A percentile compares a stretch with the other conserved stretches of the same genome.
These are phyloP conservation scores for Vigna mungo DNA, from an alignment of 306 rosid species.

Conservation along the genomic window DNA sequence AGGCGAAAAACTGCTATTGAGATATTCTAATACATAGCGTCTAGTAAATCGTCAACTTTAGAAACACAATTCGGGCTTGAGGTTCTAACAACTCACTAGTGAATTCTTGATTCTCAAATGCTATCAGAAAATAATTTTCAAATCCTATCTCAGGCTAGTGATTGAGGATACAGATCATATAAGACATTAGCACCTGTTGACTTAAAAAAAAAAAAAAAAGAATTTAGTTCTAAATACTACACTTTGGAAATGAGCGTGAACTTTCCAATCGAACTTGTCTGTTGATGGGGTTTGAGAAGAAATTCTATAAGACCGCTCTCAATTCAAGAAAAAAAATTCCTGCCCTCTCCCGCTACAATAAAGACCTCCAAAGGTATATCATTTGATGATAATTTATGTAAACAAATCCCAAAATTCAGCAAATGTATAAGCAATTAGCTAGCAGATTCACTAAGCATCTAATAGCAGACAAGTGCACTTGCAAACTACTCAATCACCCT, in stretches of 20 bases:
- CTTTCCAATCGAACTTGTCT: constrained; percentile 52
- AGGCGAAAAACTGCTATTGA: background rate
- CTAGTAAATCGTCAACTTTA: background rate
- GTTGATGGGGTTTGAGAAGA: constrained; percentile 50
- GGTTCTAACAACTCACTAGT: constrained; percentile 38
- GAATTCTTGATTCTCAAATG: constrained; percentile 37
- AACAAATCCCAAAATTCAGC: constrained; percentile 56
- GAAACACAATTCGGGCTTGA: background rate
- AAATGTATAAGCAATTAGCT: constrained; percentile 52
- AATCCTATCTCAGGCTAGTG: constrained; percentile 30
- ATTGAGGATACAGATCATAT: constrained; percentile 48
- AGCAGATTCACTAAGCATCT: constrained; percentile 54
- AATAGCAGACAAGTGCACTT: constrained; percentile 43
- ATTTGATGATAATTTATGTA: constrained; percentile 46
- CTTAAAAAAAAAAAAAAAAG: constrained; percentile 57
- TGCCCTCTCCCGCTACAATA: constrained; percentile 56
- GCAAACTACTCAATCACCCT: constrained; percentile 63
- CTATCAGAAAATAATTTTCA: constrained; percentile 20
- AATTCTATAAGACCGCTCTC: constrained; percentile 50
- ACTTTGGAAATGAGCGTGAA: constrained; percentile 55
- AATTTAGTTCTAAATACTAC: constrained; percentile 67
- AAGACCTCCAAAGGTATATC: constrained; percentile 54
- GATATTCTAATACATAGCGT: background rate
- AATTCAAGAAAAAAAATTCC: constrained; percentile 42
- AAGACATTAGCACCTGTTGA: constrained; percentile 49